Percentiles rank a stretch among this genome's conserved stretches.
Conservation (phyloP, 2,329 filamentous ascomycete species). For the Parafenestella ontariensis region DNA sequence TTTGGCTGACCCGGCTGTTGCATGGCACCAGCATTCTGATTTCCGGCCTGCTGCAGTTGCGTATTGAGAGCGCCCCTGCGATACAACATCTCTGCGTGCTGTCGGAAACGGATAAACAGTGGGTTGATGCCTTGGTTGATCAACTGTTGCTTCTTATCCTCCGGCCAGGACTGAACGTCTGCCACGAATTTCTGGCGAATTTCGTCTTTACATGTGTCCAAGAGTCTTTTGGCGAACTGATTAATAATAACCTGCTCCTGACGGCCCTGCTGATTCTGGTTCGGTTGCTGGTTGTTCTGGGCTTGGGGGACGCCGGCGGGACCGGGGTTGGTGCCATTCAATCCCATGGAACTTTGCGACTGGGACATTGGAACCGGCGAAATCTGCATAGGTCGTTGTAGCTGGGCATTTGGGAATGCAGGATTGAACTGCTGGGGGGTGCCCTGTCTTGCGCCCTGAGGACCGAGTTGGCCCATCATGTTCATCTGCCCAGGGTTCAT, state of each 20-base stretch:
- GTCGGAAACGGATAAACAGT: slow-evolving; percentile 59
- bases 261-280: slow-evolving; percentile 31
- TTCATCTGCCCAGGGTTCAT: slow-evolving; percentile 44
- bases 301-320: slow-evolving; percentile 29
- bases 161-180: slow-evolving; percentile 53
- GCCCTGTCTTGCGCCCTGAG: slow-evolving; percentile 46
- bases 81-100: slow-evolving; percentile 52
- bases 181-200: slow-evolving; percentile 53
- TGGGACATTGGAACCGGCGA: slow-evolving; percentile 55
- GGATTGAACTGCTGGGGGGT: slow-evolving; percentile 53
- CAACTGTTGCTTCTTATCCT: slow-evolving; percentile 57
- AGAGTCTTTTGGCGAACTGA: slow-evolving; percentile 56
- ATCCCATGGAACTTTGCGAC: slow-evolving; percentile 40
- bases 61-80: slow-evolving; percentile 29
- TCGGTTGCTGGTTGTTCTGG: slow-evolving; percentile 41
- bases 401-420: slow-evolving; percentile 56
- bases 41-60: slow-evolving; percentile 13
- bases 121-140: slow-evolving; percentile 57
- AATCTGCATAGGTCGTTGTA: slow-evolving; percentile 59
- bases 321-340: slow-evolving; percentile 29
- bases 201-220: slow-evolving; percentile 57
- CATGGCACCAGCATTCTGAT: slow-evolving; percentile 43
- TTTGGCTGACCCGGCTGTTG: slow-evolving; percentile 37
- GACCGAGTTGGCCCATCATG: slow-evolving; percentile 47
- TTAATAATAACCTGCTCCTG: slow-evolving; percentile 47